Evolutionary conservation across 2,329 filamentous ascomycete genomes (phyloP).

Genomic region (Byssoonygena ceratinophila): DNA sequence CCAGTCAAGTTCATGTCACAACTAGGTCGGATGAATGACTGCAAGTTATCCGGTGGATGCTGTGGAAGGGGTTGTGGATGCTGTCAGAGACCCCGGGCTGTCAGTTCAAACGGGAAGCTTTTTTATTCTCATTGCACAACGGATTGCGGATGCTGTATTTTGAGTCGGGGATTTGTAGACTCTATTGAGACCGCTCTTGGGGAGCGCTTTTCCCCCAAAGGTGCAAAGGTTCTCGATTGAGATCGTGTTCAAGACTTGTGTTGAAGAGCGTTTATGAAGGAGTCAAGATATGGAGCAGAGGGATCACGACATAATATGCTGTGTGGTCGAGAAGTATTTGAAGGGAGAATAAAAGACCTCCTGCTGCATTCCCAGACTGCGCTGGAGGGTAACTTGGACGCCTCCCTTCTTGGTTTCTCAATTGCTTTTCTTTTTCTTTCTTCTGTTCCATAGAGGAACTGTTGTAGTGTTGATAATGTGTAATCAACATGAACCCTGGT

Average conservation of each 20-base stretch:
- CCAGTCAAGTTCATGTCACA: slow-evolving; percentile 1
- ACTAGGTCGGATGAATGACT: background rate
- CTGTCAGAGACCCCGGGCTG: background rate
- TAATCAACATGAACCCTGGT: no score
- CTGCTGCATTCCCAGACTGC: no score
- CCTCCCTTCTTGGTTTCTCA: no score
- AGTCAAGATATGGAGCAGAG: no score
- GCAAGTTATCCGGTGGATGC: background rate
- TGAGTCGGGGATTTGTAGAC: background rate
- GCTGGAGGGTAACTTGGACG: no score
- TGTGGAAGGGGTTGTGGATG: slow-evolving; percentile 4
- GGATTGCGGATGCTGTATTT: slow-evolving; percentile 3
- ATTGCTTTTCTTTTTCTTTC: no score
- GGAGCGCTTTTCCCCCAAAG: background rate
- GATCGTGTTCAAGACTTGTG: background rate
- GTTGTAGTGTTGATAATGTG: no score
- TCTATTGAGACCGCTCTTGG: background rate
- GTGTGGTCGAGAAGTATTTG: no score
- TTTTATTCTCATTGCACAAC: slow-evolving; percentile 8
- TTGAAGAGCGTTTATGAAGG: no score
- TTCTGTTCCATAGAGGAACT: no score
- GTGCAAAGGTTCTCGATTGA: background rate
- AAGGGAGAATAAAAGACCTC: no score
- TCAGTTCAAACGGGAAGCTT: background rate
- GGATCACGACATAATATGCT: no score